These are phyloP conservation scores for Middelhovenomyces tepae DNA, from an alignment of 805 yeast genomes.

Conservation along the genomic window DNA sequence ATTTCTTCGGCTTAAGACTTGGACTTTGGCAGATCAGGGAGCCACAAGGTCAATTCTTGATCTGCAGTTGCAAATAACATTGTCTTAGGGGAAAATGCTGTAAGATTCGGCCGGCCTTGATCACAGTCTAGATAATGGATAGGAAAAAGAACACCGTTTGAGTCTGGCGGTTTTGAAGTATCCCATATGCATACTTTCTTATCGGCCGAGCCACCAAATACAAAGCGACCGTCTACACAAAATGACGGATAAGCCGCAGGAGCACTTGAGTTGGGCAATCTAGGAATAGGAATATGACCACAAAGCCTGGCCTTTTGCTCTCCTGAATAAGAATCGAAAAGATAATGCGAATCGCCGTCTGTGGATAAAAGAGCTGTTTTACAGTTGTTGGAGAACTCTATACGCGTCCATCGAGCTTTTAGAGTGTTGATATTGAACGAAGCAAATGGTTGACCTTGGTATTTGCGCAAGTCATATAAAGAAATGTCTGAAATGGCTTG, in stretches of 20 bases:
- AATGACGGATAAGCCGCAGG: conserved; percentile 51
- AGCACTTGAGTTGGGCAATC: conserved; percentile 30
- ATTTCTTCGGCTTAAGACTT: too few relatives aligned
- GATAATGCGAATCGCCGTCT: conserved; percentile 46
- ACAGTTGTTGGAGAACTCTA: conserved; percentile 77
- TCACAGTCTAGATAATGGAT: conserved; percentile 13
- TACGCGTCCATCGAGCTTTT: conserved; percentile 43
- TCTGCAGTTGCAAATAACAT: conserved; percentile 60
- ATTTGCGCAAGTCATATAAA: conserved; percentile 52
- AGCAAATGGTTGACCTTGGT: conserved; percentile 50
- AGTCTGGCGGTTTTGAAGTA: conserved; percentile 14
- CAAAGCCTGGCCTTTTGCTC: conserved; percentile 34
- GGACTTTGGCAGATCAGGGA: too few relatives aligned
- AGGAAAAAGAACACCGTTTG: conserved; percentile 4
- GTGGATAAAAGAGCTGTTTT: conserved; percentile 51
- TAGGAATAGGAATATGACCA: conserved; percentile 42
- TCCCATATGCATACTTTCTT: conserved; percentile 50
- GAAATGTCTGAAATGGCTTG: conserved; percentile 37
- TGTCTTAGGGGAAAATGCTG: conserved; percentile 53
- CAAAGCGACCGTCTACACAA: conserved; percentile 58
- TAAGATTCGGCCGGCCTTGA: conserved; percentile 36
- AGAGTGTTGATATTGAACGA: conserved; percentile 29
- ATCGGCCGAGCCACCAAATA: conserved; percentile 52
- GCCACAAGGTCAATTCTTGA: conserved; percentile 40
- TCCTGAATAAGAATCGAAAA: conserved; percentile 67